phyloP scores from a whole-genome alignment of 139 green algal species.

The Micractinium conductrix region DNA sequence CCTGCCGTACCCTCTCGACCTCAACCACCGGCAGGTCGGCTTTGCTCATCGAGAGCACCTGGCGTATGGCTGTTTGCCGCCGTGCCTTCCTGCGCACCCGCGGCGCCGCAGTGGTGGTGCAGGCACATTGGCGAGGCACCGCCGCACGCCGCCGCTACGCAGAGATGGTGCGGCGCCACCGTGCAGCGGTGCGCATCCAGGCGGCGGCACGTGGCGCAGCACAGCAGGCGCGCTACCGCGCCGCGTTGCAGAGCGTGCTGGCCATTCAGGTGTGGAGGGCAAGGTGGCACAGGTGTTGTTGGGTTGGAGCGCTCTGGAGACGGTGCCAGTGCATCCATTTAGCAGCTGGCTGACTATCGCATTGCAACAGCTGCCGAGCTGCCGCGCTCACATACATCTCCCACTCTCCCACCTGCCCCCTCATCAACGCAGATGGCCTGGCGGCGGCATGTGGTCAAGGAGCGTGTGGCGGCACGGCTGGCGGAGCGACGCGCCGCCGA shows the following conservation, averaged over 20 bases:
- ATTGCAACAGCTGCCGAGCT: too few relatives aligned
- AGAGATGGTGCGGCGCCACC: slow-evolving; percentile 39
- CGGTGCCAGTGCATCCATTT: too few relatives aligned
- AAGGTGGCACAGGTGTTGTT: too few relatives aligned
- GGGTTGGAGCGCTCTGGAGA: too few relatives aligned
- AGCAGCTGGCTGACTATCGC: too few relatives aligned
- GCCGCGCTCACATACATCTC: too few relatives aligned
- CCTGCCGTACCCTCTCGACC: too few relatives aligned
- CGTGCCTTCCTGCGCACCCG: slow-evolving; percentile 42
- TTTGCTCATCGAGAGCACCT: slow-evolving; percentile 54
- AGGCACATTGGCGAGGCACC: slow-evolving; percentile 48
- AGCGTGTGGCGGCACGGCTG: slow-evolving; percentile 42
- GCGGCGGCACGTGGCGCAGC: slow-evolving; percentile 37
- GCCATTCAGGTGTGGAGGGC: slow-evolving; percentile 31
- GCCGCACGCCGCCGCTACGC: slow-evolving; percentile 37
- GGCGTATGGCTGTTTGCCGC: slow-evolving; percentile 50
- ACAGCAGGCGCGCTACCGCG: neutral
- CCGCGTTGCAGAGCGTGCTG: neutral
- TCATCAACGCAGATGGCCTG: slow-evolving; percentile 63
- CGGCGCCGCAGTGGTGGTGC: slow-evolving; percentile 40
- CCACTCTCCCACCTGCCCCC: too few relatives aligned
- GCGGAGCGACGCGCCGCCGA: slow-evolving; percentile 26
- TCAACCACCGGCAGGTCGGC: slow-evolving; percentile 71
- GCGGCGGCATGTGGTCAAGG: slow-evolving; percentile 51
- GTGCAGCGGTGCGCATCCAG: slow-evolving; percentile 61